Conservation (phyloP, 495 filamentous ascomycete species). For the Xylona heveae region DNA sequence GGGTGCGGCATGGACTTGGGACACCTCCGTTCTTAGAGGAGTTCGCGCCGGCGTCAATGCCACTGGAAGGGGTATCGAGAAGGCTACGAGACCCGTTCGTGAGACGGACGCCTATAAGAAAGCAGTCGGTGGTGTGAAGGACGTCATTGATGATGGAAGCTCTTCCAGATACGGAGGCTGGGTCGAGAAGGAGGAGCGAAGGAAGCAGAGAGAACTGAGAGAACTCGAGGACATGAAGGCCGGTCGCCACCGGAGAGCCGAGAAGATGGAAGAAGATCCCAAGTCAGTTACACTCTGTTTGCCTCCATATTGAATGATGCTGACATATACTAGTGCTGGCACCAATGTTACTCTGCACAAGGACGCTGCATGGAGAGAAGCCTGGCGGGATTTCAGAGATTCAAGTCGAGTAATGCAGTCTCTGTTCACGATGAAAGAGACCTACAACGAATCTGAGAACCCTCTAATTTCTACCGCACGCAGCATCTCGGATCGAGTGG, state of each 20-base stretch:
- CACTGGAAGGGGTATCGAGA: slow-evolving; percentile 73
- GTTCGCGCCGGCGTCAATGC: slow-evolving; percentile 68
- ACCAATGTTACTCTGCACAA: slow-evolving; percentile 92
- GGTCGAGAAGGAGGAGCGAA: slow-evolving; percentile 85
- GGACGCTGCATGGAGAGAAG: slow-evolving; percentile 88
- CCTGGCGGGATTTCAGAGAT: slow-evolving; percentile 83
- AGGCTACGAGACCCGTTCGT: slow-evolving; percentile 78
- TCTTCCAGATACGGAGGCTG: slow-evolving; percentile 91
- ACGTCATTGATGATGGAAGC: slow-evolving; percentile 91
- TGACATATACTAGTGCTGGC: slow-evolving; percentile 42
- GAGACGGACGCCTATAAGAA: slow-evolving; percentile 84
- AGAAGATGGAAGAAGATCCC: slow-evolving; percentile 58
- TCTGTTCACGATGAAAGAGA: slow-evolving; percentile 59
- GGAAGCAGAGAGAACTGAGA: slow-evolving; percentile 47
- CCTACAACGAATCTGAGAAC: slow-evolving; percentile 91
- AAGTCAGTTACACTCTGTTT: slow-evolving; percentile 35
- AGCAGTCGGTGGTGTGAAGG: slow-evolving; percentile 50
- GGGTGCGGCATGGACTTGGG: slow-evolving; percentile 90
- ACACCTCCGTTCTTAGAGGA: slow-evolving; percentile 78
- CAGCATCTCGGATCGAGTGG: slow-evolving; percentile 78
- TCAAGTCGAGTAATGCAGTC: slow-evolving; percentile 73
- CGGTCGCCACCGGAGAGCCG: slow-evolving; percentile 20
- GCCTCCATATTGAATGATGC: not conserved
- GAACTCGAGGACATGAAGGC: slow-evolving; percentile 41
- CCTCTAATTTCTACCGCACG: slow-evolving; percentile 82